These are phyloP conservation scores for Yamadazyma kitorensis DNA, from an alignment of 805 yeast species.

Conservation along the genomic window DNA sequence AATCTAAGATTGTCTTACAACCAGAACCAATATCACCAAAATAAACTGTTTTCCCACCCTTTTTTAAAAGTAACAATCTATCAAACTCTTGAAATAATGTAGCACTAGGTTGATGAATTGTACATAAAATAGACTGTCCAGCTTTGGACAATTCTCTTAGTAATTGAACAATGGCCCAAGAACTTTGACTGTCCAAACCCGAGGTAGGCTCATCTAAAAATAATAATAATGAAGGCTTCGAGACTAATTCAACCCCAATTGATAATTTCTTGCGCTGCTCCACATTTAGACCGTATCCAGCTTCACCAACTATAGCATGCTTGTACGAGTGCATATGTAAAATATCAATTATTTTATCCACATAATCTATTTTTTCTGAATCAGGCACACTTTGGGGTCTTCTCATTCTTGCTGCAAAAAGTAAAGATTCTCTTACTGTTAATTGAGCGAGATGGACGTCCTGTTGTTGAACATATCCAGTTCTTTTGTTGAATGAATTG, in stretches of 20 bases:
- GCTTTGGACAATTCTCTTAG: conserved; percentile 40
- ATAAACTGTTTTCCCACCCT: conserved; percentile 55
- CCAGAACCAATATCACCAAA: conserved; percentile 75
- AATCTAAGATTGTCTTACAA: conserved; percentile 52
- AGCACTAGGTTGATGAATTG: conserved; percentile 54
- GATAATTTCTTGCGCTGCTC: conserved; percentile 77
- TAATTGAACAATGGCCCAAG: conserved; percentile 54
- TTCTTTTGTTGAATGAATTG: conserved; percentile 52
- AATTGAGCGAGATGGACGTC: conserved; percentile 69
- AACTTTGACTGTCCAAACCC: conserved; percentile 54
- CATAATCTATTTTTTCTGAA: conserved; percentile 22
- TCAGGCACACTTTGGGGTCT: conserved; percentile 52
- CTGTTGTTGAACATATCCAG: conserved; percentile 80
- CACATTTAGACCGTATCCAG: conserved; percentile 38
- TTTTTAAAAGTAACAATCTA: conserved; percentile 22
- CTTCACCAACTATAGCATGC: conserved; percentile 68
- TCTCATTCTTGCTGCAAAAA: conserved; percentile 67
- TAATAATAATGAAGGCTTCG: conserved; percentile 61
- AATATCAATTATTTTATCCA: conserved; percentile 55
- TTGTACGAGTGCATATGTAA: conserved; percentile 57
- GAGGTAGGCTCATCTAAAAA: conserved; percentile 65
- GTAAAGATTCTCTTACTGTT: conserved; percentile 74
- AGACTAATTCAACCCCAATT: conserved; percentile 73
- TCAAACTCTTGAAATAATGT: conserved; percentile 38
- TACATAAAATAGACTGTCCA: conserved; percentile 66